A percentile compares a stretch with the other conserved stretches of the same genome.
Conservation (phyloP, 345 rosid genomes). For the Gossypium turneri region DNA sequence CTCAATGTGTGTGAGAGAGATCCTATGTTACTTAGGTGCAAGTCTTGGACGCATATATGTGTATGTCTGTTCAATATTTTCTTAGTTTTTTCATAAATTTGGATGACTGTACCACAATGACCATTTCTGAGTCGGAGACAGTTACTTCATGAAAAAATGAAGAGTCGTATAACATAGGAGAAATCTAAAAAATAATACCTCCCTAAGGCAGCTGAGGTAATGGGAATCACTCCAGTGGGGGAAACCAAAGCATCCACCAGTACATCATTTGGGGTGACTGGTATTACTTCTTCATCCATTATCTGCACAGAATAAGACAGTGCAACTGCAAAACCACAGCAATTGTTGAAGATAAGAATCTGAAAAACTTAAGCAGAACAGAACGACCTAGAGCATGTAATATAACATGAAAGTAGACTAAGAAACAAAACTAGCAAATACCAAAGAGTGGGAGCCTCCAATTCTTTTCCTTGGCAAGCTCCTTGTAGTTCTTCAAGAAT, state of each 20-base stretch:
- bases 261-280: conserved; percentile 58
- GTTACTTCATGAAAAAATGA: neutral
- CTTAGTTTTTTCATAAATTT: too few species aligned
- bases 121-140: neutral
- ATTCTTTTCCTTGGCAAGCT: conserved; percentile 60
- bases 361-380: neutral
- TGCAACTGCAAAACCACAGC: conserved; percentile 56
- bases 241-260: conserved; percentile 73
- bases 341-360: conserved; percentile 7
- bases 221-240: conserved; percentile 66
- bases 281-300: conserved; percentile 64
- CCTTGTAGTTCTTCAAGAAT: conserved; percentile 65
- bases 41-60: neutral
- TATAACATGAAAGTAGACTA: neutral
- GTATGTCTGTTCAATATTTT: neutral
- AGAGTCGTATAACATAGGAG: neutral
- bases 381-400: neutral
- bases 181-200: conserved; percentile 32
- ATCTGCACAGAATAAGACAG: conserved; percentile 85
- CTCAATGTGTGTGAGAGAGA: neutral
- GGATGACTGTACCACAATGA: neutral
- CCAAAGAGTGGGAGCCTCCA: conserved; percentile 80
- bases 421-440: conserved; percentile 23
- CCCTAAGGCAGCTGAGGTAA: conserved; percentile 52
- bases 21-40: neutral